phyloP scores from a whole-genome alignment of 2,329 filamentous ascomycete species.

The Xylariaceae sp. region DNA sequence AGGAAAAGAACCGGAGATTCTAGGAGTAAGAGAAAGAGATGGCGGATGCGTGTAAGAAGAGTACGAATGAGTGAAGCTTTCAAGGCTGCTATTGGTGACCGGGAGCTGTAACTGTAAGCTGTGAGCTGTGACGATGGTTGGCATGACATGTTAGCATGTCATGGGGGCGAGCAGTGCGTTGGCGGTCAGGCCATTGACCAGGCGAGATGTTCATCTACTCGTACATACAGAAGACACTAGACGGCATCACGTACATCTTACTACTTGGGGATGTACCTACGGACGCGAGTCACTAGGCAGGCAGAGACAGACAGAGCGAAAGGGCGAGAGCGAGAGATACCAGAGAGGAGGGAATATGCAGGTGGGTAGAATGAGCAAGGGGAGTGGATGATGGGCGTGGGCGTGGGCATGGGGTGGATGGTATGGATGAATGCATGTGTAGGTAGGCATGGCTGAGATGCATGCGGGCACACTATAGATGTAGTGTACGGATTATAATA shows the following conservation, averaged over 20 bases:
- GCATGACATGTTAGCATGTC: conserved; percentile 4
- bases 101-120: too few relatives aligned
- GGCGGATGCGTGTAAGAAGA: conserved; percentile 1
- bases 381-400: not conserved
- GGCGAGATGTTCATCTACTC: not conserved
- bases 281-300: not conserved
- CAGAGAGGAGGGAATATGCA: not conserved
- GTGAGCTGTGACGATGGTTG: conserved; percentile 16
- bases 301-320: not conserved
- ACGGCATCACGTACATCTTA: not conserved
- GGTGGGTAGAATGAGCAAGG: not conserved
- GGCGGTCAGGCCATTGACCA: conserved; percentile 15
- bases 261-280: too few relatives aligned
- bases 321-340: not conserved
- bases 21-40: conserved; percentile 1
- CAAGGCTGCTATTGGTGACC: conserved; percentile 14
- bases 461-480: not conserved
- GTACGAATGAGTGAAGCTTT: conserved; percentile 26
- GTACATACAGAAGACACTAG: not conserved
- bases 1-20: conserved; percentile 10
- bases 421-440: not conserved
- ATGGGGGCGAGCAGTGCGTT: conserved; percentile 19
- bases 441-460: not conserved
- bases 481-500: not conserved
- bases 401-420: not conserved